Conservation (phyloP, 78 protist species). For the Cavenderia fasciculata region DNA sequence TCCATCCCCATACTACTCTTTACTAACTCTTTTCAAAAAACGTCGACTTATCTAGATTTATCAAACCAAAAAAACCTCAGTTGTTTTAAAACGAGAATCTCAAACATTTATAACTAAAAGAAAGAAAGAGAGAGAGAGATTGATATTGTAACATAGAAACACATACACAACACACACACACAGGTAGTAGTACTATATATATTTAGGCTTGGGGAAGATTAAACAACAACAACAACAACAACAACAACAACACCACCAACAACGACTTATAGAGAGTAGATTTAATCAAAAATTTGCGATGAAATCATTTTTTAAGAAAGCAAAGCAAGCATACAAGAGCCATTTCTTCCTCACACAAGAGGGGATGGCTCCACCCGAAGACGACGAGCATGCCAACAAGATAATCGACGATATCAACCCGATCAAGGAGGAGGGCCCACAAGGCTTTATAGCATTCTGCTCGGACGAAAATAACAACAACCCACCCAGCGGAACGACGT, state of each 20-base stretch:
- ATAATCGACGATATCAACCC: not conserved
- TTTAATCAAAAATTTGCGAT: too few relatives aligned
- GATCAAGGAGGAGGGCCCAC: not conserved
- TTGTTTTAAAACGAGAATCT: too few relatives aligned
- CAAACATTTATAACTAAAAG: too few relatives aligned
- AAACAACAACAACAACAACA: not conserved
- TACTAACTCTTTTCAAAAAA: too few relatives aligned
- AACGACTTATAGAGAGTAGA: too few relatives aligned
- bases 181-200: not conserved
- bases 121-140: too few relatives aligned
- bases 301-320: slow-evolving; percentile 6
- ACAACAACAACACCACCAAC: too few relatives aligned
- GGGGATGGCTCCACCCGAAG: not conserved
- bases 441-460: not conserved
- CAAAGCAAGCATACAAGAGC: not conserved
- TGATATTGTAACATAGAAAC: too few relatives aligned
- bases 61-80: too few relatives aligned
- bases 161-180: not conserved
- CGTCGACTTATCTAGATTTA: too few relatives aligned
- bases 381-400: not conserved
- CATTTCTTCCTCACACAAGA: not conserved
- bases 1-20: too few relatives aligned
- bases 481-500: too few relatives aligned
- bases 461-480: not conserved
- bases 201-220: not conserved